Base-by-base conservation (phyloP, 495 filamentous ascomycete genomes). In the Hyaloscypha variabilis region DNA sequence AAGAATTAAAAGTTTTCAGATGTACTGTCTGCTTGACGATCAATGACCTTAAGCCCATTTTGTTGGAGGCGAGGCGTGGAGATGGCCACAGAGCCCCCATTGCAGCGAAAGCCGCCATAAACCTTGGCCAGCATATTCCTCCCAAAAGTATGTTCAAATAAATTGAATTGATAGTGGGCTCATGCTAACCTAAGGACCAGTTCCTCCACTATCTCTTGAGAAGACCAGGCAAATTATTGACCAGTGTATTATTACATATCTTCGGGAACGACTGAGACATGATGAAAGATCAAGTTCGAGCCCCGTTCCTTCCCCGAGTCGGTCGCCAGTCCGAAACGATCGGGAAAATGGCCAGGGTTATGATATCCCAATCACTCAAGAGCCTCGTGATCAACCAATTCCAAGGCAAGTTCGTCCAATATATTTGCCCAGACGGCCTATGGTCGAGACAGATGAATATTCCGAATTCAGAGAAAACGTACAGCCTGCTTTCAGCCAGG, bases 1-100 rank as follows among this genome's bases (percentile, higher is more conserved):
- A 82, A 64, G 82, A 88, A 62, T 73, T 94, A 68, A 83, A 84
- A 28, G 81, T 89, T 50, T 97, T 94, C 77, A 83, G 92, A 69
- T 97, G 94, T 76, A 90, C 91, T 34, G 86, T 90, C 55, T 97
- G 94, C 75, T 78, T 92, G 69, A 96, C 90, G 55, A 86, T 97
- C 70, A 97, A 95, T 69, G 93, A 97, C 72, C 72, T 97, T 55
- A 83, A 85, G 64, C 86, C 86, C 25, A 46, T 72, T 36, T 23
- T 51, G 8, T 34, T 72, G 52, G 68, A 70, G 57, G 67, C 59
- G 21, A 56, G 65, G 42, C 56, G 57, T 58, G 70, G 62, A 39
- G 67, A 68, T 62, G 65, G 67, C 4, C 64, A 67, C 10, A 63
- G 70, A 60, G 58, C 53, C 14, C 67, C 63, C 19, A 51, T 60